phyloP scores from a whole-genome alignment of 331 rosid genomes.

The Dryas integrifolia region DNA sequence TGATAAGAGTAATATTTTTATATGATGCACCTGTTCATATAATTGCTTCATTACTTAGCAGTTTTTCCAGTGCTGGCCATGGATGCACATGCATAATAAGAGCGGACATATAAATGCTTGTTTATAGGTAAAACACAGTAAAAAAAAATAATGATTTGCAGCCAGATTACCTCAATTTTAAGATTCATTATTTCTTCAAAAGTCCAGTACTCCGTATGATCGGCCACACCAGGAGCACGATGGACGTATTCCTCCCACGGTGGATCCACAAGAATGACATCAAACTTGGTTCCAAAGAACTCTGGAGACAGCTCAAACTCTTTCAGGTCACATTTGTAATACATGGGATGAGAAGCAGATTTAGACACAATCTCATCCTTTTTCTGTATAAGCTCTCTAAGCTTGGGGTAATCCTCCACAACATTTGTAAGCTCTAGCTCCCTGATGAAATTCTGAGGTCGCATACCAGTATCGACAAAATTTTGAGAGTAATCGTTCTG shows the following conservation, averaged over 20 bases:
- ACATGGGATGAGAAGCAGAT: conserved; percentile 77
- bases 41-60: background rate
- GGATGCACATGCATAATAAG: background rate
- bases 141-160: conserved; percentile 11
- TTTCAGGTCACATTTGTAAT: conserved; percentile 67
- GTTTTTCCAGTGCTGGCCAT: background rate
- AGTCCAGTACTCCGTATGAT: conserved; percentile 90
- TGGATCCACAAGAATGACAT: conserved; percentile 92
- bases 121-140: background rate
- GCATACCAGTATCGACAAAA: conserved; percentile 91
- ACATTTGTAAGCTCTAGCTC: conserved; percentile 91
- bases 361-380: conserved; percentile 87
- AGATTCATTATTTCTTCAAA: conserved; percentile 95
- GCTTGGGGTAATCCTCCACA: conserved; percentile 95
- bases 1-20: background rate
- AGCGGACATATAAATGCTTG: conserved; percentile 18
- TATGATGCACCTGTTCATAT: background rate
- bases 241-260: conserved; percentile 99
- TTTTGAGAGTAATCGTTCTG: conserved; percentile 97
- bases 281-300: conserved; percentile 89
- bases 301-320: conserved; percentile 88
- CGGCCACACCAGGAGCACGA: conserved; percentile 98
- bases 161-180: conserved; percentile 72
- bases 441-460: conserved; percentile 93
- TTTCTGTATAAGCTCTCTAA: conserved; percentile 92